A percentile compares a stretch with the other conserved stretches of the same genome.
These are phyloP conservation scores for Jacaranda copaia DNA, from an alignment of 257 asterid genomes.

Conservation along the genomic window DNA sequence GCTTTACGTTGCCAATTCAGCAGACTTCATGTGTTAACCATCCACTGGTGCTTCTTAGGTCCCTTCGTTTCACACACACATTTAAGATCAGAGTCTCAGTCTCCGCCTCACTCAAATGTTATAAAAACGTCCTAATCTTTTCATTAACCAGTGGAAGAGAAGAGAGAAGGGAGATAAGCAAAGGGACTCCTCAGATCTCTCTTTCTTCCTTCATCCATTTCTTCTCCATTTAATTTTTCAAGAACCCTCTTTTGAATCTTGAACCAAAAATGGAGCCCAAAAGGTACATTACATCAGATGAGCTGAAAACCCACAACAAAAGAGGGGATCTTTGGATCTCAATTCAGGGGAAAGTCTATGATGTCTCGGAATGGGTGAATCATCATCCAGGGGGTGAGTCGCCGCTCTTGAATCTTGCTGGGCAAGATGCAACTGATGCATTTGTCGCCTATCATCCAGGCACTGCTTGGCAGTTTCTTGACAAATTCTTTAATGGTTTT, in stretches of 20 bases:
- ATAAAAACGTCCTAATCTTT: background rate
- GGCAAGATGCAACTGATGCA: constrained; percentile 90
- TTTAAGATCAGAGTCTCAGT: constrained; percentile 32
- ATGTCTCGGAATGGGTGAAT: constrained; percentile 79
- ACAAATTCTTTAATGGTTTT: constrained; percentile 62
- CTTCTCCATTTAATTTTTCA: too few relatives aligned
- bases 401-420: constrained; percentile 80
- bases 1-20: background rate
- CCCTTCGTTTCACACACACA: constrained; percentile 18
- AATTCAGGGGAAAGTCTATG: constrained; percentile 85
- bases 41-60: constrained; percentile 28
- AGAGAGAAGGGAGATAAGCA: constrained; percentile 3
- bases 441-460: constrained; percentile 86
- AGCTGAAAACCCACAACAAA: constrained; percentile 75
- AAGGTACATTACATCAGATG: constrained; percentile 69
- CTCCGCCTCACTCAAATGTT: constrained; percentile 21
- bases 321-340: constrained; percentile 93
- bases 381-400: constrained; percentile 86
- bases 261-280: constrained; percentile 51
- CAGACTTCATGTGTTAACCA: constrained; percentile 7
- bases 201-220: background rate
- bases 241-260: constrained; percentile 19
- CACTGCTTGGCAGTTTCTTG: constrained; percentile 71
- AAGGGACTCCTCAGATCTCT: constrained; percentile 35
- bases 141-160: constrained; percentile 3